Evolutionary conservation across 768 basidiomycete genomes (phyloP), one percentile per base, ranked within the genome.

Genomic region (Austroboletus festivus): DNA sequence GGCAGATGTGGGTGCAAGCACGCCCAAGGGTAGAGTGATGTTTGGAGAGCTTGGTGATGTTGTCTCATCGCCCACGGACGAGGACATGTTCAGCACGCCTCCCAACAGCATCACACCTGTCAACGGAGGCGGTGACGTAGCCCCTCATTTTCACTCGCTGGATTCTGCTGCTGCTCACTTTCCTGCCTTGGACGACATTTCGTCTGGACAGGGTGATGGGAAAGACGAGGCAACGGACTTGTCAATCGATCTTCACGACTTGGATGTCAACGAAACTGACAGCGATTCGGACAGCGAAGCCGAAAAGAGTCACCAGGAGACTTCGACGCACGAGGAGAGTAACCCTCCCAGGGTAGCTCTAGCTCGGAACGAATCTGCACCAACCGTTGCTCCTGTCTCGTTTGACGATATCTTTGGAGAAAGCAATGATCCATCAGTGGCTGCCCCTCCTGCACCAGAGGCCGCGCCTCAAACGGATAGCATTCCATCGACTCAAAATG

Each of bases 71-170:
- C 62, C 72, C 13, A 61, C 67, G 47, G 69, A 66, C 8, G 77
- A 77, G 24, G 84, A 86, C 26, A 55, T 73, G 15, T 88, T 88
- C 56, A 69, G 74, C 42, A 86, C 84, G 0, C 83, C 85, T 23
- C 80, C 78, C 1, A 74, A 76, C 12, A 74, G 70, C n/a, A 50
- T 56, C 19, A 63, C 70, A 20, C 62, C 68, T 18, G 46, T 61
- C 24, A 46, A 48, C 42, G 44, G 41, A 16, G 42, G 45, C 1
- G 50, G 48, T 21, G 52, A 58, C 19, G 38, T 44, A 1, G 52
- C 53, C 13, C 54, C 57, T 2, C 58, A 62, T 18, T 22, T 53
- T 28, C 42, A 43, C 10, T 61, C 73, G 1, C 57, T 69, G 47
- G 61, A 66, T 38, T 54, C 53, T 38, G 59, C 47, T 23, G 51